Base-by-base conservation (phyloP, 2,329 filamentous ascomycete species). In the Fusarium sp. region DNA sequence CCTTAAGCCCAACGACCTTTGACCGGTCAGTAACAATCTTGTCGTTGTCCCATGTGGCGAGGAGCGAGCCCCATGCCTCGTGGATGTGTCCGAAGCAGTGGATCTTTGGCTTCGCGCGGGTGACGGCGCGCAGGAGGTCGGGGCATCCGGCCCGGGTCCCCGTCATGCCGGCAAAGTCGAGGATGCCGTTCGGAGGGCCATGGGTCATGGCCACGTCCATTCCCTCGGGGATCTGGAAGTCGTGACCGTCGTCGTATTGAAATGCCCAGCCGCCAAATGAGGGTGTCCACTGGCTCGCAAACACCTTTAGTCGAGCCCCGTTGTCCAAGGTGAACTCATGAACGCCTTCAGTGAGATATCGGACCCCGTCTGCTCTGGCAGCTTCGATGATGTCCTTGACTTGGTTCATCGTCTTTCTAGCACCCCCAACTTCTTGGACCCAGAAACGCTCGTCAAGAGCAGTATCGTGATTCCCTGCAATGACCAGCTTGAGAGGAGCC, bases 61-160 rank as follows among this genome's bases (percentile, higher is more conserved):
- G 67, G 61, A 85, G 87, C 0, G 84, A 86, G 4, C 90, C 91
- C 88, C 89, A 92, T 0, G 83, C 85, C 72, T 89, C 87, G 74
- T 91, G 89, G n/a, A 90, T 86, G 69, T 90, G 89, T 0, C 88
- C 88, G 66, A 90, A 90, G 76, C 87, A 90, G 75, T 89, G 87
- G 5, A 90, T 70, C 8, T 77, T 76, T 2, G 88, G 88, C 31
- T 80, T 81, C 1, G 84, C 82, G 0, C 76, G 75, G 2, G 83
- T 80, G 0, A 90, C 75, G 0, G 88, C 86, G 0, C 76, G 77
- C 62, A 89, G 84, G 4, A 91, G 82, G 17, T 82, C 69, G 0
- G 73, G 71, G 66, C 86, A 86, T 22, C 88, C 87, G 20, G 81
- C 82, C 16, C 79, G 76, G 27, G 80, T n/a, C 66, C 70, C 10